Evolutionary conservation across 2,329 filamentous ascomycete genomes (phyloP), one percentile per base, ranked within the genome.

Genomic region (Westerdykella aurantiaca): DNA sequence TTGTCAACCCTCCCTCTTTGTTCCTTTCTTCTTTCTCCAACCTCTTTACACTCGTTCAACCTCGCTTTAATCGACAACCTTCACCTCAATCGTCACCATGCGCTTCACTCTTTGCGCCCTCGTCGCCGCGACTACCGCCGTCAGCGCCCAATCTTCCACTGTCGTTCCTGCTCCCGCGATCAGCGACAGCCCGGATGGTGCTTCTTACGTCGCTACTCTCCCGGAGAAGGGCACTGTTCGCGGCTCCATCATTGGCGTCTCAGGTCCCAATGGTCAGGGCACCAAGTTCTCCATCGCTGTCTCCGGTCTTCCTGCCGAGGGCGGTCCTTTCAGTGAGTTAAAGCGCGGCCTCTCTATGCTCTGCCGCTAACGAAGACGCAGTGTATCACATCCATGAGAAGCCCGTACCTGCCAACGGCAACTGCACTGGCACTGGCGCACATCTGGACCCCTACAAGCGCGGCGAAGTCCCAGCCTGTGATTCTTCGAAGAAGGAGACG

Each of bases 361-460:
- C 13, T 42, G 10, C 31, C 11, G 31, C 46, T 44, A 44, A 46
- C 43, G 25, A 11, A 9, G n/a, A 18, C 5, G 17, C 46, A 70
- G 68, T 68, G 47, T 74, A 74, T 63, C 68, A 72, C 58, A 59
- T 74, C 49, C 69, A 73, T 60, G 61, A 67, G 47, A 66, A 64
- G 53, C 63, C 69, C 2, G 61, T 73, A 23, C 64, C 64, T 5
- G 46, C 60, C 2, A 59, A 68, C 39, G 69, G 70, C 49, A 72
- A 71, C 58, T 74, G 72, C 60, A 66, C 66, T 13, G 60, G 54
- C 5, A 64, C 70, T 16, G 63, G 64, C 34, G 66, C 61, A 22
- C 69, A 72, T 47, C 56, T 73, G 34, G 68, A 73, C 47, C 71
- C 72, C 1, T 72, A 67, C 57, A 60, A 58, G 45, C 65, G 62